Evolutionary conservation across 371 early-diverging fungal genomes (phyloP).

Genomic region (Amoeboaphelidium occidentale): DNA sequence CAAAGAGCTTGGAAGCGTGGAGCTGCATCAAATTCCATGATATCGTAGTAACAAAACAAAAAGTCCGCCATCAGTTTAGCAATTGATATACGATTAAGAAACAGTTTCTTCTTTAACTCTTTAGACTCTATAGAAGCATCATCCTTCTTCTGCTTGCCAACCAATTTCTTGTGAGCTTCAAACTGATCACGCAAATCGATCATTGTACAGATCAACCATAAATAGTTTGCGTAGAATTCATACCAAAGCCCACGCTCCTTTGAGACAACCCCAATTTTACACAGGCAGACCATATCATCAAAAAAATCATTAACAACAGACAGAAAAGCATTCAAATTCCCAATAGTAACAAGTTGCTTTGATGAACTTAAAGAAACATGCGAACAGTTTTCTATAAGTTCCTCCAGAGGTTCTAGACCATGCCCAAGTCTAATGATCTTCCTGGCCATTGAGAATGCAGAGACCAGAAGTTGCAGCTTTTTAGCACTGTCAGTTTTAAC

Average conservation of each 20-base stretch:
- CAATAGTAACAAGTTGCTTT: conserved; percentile 2
- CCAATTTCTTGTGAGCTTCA: conserved; percentile 7
- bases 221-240: conserved; percentile 21
- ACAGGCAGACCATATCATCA: conserved; percentile 44
- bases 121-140: conserved; percentile 4
- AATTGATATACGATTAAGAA: conserved; percentile 20
- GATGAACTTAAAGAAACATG: not conserved
- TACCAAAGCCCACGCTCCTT: conserved; percentile 15
- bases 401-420: conserved; percentile 26
- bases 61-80: conserved; percentile 30
- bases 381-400: conserved; percentile 10
- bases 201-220: conserved; percentile 30
- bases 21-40: not conserved
- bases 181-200: conserved; percentile 19
- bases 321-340: conserved; percentile 12
- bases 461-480: conserved; percentile 23
- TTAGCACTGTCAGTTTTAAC: not conserved
- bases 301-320: conserved; percentile 36
- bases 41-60: conserved; percentile 18
- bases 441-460: conserved; percentile 40
- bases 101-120: conserved; percentile 10
- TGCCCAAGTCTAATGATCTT: conserved; percentile 42
- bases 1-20: not conserved
- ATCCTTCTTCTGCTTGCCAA: conserved; percentile 2
- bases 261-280: conserved; percentile 34